Percentiles rank a stretch among this genome's conserved stretches.
These are phyloP conservation scores for Lactarius akahatsu DNA, from an alignment of 768 basidiomycete species.

Conservation along the genomic window DNA sequence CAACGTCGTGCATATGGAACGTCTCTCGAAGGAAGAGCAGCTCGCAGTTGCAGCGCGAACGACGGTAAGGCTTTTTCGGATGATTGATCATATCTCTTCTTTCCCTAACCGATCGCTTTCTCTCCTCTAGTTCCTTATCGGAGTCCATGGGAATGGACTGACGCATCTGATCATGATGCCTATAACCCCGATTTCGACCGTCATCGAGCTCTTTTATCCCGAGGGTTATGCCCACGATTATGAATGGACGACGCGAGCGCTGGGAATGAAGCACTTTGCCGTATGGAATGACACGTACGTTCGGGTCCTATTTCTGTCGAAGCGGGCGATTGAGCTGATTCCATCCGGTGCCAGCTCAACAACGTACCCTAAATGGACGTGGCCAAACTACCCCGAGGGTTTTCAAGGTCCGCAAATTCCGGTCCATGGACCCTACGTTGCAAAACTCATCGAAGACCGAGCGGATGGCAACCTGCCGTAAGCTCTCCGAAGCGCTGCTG, in stretches of 20 bases:
- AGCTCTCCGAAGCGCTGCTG: background rate
- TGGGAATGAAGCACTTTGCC: conserved; percentile 74
- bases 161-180: conserved; percentile 88
- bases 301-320: background rate
- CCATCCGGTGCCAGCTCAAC: conserved; percentile 34
- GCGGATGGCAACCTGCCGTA: conserved; percentile 39
- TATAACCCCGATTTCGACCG: conserved; percentile 67
- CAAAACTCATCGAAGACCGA: conserved; percentile 70
- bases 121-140: conserved; percentile 24
- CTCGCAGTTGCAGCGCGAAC: conserved; percentile 61
- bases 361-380: conserved; percentile 49
- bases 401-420: conserved; percentile 83
- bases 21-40: conserved; percentile 73
- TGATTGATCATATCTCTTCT: background rate
- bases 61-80: conserved; percentile 49
- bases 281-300: conserved; percentile 80
- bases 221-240: conserved; percentile 84
- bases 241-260: conserved; percentile 72
- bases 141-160: conserved; percentile 63
- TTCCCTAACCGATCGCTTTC: conserved; percentile 1
- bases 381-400: conserved; percentile 73
- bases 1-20: conserved; percentile 60
- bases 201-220: conserved; percentile 85
- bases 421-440: conserved; percentile 62
- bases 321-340: background rate